phyloP scores from a whole-genome alignment of 2,329 filamentous ascomycete species.

The Ophiocordyceps camponoti-rufipedis region DNA sequence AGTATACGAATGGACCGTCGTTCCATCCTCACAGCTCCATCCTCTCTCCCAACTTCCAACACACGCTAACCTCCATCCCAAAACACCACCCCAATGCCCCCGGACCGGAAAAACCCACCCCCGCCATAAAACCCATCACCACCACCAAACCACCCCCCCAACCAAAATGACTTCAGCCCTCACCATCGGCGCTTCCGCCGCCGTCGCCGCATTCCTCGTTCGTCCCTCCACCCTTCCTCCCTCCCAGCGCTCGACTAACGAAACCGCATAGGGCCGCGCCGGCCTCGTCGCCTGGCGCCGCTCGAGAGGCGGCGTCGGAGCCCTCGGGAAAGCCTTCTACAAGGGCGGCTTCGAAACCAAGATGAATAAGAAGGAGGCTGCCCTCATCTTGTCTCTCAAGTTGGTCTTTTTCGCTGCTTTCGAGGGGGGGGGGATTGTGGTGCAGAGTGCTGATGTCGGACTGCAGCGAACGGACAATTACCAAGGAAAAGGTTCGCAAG shows the following conservation, averaged over 20 bases:
- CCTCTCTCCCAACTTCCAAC: no score
- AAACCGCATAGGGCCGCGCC: slow-evolving; percentile 59
- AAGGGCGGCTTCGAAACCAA: slow-evolving; percentile 95
- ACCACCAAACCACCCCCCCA: background rate
- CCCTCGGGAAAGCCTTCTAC: slow-evolving; percentile 82
- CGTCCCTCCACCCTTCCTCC: slow-evolving; percentile 4
- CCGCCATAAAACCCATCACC: background rate
- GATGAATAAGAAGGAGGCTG: slow-evolving; percentile 85
- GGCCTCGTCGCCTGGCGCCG: slow-evolving; percentile 77
- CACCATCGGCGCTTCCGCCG: slow-evolving; percentile 27
- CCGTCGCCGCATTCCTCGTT: slow-evolving; percentile 34
- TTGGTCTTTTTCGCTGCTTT: slow-evolving; percentile 16
- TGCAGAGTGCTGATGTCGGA: background rate
- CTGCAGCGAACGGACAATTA: slow-evolving; percentile 63
- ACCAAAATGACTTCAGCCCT: slow-evolving; percentile 22
- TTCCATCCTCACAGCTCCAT: no score
- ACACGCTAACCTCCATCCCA: background rate
- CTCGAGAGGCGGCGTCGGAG: slow-evolving; percentile 59
- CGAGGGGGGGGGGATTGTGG: no score
- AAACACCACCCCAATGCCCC: background rate
- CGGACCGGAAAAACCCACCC: background rate
- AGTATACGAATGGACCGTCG: no score
- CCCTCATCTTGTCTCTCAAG: slow-evolving; percentile 80
- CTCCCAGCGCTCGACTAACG: background rate
- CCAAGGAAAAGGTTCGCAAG: slow-evolving; percentile 88